These are phyloP conservation scores for Gardenia jasminoides DNA, from an alignment of 257 asterid species.

Conservation along the genomic window DNA sequence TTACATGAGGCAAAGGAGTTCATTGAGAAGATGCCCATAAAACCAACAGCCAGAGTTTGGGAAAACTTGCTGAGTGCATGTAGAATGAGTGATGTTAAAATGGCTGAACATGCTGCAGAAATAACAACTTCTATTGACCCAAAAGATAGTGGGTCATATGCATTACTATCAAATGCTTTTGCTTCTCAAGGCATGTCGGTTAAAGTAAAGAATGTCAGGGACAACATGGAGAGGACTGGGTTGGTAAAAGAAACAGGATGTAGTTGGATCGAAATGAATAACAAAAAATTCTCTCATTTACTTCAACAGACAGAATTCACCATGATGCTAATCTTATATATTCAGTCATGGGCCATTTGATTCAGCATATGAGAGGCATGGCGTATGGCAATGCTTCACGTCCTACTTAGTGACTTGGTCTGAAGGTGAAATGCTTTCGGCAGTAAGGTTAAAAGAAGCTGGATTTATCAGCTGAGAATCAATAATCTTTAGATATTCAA, in stretches of 20 bases:
- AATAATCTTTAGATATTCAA: not conserved
- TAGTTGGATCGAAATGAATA: constrained; percentile 51
- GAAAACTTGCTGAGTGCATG: constrained; percentile 52
- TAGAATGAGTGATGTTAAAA: constrained; percentile 32
- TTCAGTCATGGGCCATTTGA: constrained; percentile 24
- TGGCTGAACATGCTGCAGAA: constrained; percentile 40
- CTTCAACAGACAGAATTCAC: constrained; percentile 34
- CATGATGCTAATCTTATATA: constrained; percentile 25
- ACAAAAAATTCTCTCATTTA: constrained; percentile 29
- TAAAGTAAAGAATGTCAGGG: constrained; percentile 41
- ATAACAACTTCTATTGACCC: constrained; percentile 39
- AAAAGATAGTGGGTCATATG: constrained; percentile 41
- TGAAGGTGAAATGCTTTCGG: not conserved
- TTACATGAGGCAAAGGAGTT: constrained; percentile 41
- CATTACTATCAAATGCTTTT: constrained; percentile 45
- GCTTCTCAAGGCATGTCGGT: constrained; percentile 51
- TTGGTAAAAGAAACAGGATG: constrained; percentile 43
- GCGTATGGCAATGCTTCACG: constrained; percentile 8
- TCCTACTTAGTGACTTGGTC: not conserved
- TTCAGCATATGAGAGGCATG: constrained; percentile 30
- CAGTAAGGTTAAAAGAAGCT: not conserved
- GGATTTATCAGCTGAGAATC: not conserved
- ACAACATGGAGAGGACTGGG: constrained; percentile 34
- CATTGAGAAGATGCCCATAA: constrained; percentile 41
- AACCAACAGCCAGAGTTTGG: constrained; percentile 40